Evolutionary conservation across 1,139 yeast genomes (phyloP).

Genomic region (Casaregolazyma suthepensis): DNA sequence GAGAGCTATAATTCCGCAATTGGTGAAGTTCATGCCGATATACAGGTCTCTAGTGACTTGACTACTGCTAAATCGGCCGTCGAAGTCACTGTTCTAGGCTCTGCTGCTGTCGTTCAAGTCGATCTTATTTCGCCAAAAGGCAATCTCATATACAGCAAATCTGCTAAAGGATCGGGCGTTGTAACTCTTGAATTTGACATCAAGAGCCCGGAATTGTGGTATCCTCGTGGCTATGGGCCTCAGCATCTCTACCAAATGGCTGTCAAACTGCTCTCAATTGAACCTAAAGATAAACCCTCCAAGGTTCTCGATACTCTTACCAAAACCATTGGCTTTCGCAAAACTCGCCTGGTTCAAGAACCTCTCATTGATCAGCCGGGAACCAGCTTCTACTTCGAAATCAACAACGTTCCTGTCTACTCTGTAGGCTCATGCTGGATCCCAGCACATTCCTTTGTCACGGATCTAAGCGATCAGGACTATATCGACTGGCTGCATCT

Average conservation of each 20-base stretch:
- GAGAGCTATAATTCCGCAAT: constrained; percentile 26
- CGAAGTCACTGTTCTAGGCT: constrained; percentile 15
- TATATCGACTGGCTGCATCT: constrained; percentile 36
- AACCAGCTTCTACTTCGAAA: constrained; percentile 37
- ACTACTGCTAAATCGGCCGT: constrained; percentile 15
- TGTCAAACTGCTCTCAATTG: constrained; percentile 19
- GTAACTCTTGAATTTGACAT: constrained; percentile 13
- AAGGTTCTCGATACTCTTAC: constrained; percentile 13
- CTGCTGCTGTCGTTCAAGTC: constrained; percentile 14
- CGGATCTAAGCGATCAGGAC: constrained; percentile 32
- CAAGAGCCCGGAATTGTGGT: constrained; percentile 37
- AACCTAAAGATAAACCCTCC: not conserved
- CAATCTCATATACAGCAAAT: constrained; percentile 6
- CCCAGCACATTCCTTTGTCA: constrained; percentile 40
- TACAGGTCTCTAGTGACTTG: constrained; percentile 23
- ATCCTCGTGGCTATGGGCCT: constrained; percentile 37
- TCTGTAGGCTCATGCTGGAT: constrained; percentile 45
- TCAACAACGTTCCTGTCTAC: constrained; percentile 38
- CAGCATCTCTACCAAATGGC: constrained; percentile 32
- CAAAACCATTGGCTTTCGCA: constrained; percentile 33
- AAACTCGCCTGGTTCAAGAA: constrained; percentile 38
- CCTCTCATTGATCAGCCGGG: constrained; percentile 34
- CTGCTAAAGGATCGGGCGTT: constrained; percentile 5
- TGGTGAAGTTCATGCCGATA: constrained; percentile 21
- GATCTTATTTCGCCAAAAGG: constrained; percentile 16